phyloP scores from a whole-genome alignment of 495 filamentous ascomycete genomes.

The Ascobolus immersus region DNA sequence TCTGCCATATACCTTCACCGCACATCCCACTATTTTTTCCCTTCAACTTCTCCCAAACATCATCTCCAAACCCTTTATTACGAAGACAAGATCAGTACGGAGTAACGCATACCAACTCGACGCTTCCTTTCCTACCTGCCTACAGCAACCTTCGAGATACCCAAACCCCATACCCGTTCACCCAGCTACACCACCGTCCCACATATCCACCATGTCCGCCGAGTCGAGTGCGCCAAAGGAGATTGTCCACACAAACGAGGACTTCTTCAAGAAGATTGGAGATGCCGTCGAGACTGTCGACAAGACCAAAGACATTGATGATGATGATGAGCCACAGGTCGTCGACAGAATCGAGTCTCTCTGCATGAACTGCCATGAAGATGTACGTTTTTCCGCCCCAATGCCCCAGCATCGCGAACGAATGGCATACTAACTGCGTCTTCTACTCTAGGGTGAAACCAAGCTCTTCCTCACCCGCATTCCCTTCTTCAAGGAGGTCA shows the following conservation, averaged over 20 bases:
- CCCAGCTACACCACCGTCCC: too few relatives aligned
- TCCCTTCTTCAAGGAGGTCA: slow-evolving; percentile 86
- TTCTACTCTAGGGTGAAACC: slow-evolving; percentile 44
- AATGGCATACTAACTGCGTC: not conserved
- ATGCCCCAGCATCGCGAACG: not conserved
- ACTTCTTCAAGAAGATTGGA: slow-evolving; percentile 26
- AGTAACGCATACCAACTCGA: too few relatives aligned
- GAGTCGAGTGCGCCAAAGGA: too few relatives aligned
- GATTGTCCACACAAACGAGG: slow-evolving; percentile 11
- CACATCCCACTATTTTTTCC: too few relatives aligned
- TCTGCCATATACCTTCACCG: too few relatives aligned
- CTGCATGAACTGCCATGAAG: slow-evolving; percentile 70
- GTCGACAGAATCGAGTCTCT: slow-evolving; percentile 32
- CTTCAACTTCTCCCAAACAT: too few relatives aligned
- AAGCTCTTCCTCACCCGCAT: slow-evolving; percentile 70
- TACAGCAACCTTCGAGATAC: too few relatives aligned
- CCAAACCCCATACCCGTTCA: too few relatives aligned
- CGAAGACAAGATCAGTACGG: too few relatives aligned
- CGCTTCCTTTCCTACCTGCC: too few relatives aligned
- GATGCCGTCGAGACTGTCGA: slow-evolving; percentile 18
- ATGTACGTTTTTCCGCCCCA: slow-evolving; percentile 2
- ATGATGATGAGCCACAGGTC: slow-evolving; percentile 26
- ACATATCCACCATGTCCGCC: too few relatives aligned
- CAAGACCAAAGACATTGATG: slow-evolving; percentile 14
- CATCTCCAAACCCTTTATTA: too few relatives aligned